Conservation (phyloP, 176 grass and related monocot species). For the Alopecurus myosuroides region DNA sequence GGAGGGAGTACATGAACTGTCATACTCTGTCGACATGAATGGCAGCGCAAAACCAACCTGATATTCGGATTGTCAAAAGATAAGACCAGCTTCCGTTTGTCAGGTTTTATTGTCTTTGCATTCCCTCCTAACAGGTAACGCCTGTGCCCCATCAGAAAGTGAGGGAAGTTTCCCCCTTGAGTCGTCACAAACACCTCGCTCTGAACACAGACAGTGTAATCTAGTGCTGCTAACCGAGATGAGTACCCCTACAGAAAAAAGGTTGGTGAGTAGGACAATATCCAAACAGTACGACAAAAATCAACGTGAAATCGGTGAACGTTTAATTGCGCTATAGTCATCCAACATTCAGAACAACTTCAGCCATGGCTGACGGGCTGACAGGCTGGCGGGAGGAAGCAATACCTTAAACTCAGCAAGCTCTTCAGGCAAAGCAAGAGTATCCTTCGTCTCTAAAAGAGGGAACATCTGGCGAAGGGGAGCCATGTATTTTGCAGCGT, state of each 20-base stretch:
- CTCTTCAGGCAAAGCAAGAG: constrained; percentile 74
- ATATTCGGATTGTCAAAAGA: constrained; percentile 77
- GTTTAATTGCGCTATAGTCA: not conserved
- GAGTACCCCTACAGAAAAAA: constrained; percentile 62
- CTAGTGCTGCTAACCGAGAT: constrained; percentile 75
- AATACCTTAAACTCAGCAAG: constrained; percentile 78
- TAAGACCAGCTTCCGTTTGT: constrained; percentile 83
- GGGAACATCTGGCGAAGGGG: constrained; percentile 87
- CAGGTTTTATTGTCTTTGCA: constrained; percentile 83
- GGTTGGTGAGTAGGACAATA: not conserved
- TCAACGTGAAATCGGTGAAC: not conserved
- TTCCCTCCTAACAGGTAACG: constrained; percentile 77
- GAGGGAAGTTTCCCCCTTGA: constrained; percentile 97
- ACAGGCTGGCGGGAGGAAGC: not conserved
- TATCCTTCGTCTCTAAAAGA: constrained; percentile 75
- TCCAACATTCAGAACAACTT: not conserved
- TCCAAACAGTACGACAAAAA: not conserved
- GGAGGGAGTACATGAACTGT: not conserved
- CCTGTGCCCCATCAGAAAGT: constrained; percentile 89
- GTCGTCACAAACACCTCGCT: constrained; percentile 92
- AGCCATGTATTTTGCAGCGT: constrained; percentile 79
- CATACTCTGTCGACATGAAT: not conserved
- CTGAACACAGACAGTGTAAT: constrained; percentile 65
- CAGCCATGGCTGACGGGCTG: not conserved
- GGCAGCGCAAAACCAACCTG: constrained; percentile 47